These are phyloP conservation scores for Sparassis latifolia DNA, from an alignment of 1,284 basidiomycete species.

Conservation along the genomic window DNA sequence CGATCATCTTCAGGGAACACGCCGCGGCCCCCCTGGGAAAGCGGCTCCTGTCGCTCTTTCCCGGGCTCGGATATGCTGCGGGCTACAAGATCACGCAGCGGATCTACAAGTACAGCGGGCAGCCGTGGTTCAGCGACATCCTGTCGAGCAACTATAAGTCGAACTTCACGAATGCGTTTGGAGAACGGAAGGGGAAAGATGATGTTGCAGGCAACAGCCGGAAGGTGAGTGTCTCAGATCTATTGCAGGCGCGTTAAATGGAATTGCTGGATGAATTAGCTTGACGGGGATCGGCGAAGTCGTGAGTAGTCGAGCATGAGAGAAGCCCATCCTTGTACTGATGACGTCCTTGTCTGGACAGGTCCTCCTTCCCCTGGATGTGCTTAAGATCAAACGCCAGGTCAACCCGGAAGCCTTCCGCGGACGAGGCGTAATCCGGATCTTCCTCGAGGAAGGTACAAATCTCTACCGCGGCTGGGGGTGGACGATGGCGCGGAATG, in stretches of 20 bases:
- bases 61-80: conserved; percentile 95
- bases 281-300: conserved; percentile 97
- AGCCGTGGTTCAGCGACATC: conserved; percentile 96
- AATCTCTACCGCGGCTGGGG: conserved; percentile 96
- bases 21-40: conserved; percentile 63
- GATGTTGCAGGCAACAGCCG: conserved; percentile 93
- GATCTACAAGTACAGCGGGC: conserved; percentile 98
- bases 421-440: conserved; percentile 84
- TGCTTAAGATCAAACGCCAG: conserved; percentile 97
- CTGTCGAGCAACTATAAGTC: conserved; percentile 75
- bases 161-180: conserved; percentile 79
- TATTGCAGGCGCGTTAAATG: no score
- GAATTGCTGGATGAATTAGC: conserved; percentile 31
- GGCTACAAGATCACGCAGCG: conserved; percentile 95
- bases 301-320: conserved; percentile 38
- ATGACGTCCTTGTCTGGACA: conserved; percentile 18
- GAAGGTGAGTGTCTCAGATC: conserved; percentile 51
- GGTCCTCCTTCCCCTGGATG: conserved; percentile 92
- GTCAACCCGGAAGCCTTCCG: conserved; percentile 96
- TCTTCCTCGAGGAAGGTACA: conserved; percentile 89
- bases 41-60: conserved; percentile 90
- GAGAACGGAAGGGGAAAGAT: conserved; percentile 96
- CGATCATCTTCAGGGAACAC: conserved; percentile 86
- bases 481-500: conserved; percentile 98
- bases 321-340: neutral